Percentiles rank a stretch among this genome's conserved stretches.
Conservation (phyloP, 2,329 filamentous ascomycete genomes). For the Ramularia endophylla region DNA sequence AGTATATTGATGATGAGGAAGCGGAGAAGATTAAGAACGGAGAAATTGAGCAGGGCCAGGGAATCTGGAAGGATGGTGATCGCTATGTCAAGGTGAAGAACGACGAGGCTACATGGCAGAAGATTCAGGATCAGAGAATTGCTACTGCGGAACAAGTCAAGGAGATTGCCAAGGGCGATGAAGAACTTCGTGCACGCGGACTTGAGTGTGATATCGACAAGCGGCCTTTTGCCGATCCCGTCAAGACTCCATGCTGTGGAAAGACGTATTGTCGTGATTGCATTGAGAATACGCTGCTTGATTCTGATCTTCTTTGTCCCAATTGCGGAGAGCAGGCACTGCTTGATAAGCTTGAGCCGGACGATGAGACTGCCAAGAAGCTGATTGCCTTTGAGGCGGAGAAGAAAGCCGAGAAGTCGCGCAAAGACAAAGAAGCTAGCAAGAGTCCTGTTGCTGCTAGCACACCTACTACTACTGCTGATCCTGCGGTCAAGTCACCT, state of each 20-base stretch:
- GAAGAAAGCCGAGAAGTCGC: constrained; percentile 38
- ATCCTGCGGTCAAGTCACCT: constrained; percentile 20
- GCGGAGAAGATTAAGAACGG: constrained; percentile 47
- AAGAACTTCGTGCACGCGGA: constrained; percentile 80
- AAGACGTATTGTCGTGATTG: constrained; percentile 99
- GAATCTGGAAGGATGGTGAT: constrained; percentile 93
- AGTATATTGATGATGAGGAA: constrained; percentile 87
- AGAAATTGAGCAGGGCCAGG: constrained; percentile 68
- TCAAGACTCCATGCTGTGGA: constrained; percentile 97
- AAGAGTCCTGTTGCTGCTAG: constrained; percentile 31
- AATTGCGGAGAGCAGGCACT: constrained; percentile 86
- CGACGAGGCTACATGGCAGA: constrained; percentile 93
- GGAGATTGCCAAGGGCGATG: constrained; percentile 71
- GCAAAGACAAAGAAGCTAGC: constrained; percentile 39
- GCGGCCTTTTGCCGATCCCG: constrained; percentile 96
- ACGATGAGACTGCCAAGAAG: constrained; percentile 82
- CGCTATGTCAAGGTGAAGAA: constrained; percentile 87
- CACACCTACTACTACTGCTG: constrained; percentile 11
- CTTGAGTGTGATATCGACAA: constrained; percentile 95
- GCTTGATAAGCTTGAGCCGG: constrained; percentile 80
- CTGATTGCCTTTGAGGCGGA: constrained; percentile 68
- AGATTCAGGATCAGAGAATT: constrained; percentile 92
- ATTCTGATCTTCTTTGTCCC: constrained; percentile 95
- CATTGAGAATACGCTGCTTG: constrained; percentile 97
- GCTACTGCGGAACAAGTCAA: constrained; percentile 70